Evolutionary conservation across 345 rosid genomes (phyloP), one percentile per base, ranked within the genome.

Genomic region (Rhizophora mangle): DNA sequence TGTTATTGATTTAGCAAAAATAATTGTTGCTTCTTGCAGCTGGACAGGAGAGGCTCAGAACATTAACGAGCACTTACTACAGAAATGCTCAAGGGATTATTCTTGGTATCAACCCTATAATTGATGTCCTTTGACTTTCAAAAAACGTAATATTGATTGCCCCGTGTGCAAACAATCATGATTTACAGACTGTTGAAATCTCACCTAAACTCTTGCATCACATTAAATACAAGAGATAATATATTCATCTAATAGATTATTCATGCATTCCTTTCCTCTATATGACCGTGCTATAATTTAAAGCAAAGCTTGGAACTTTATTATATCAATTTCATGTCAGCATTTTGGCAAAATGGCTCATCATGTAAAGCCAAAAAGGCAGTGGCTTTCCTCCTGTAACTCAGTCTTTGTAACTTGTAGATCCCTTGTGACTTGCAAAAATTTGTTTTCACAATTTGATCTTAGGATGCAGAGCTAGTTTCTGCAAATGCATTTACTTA

Each of bases 41-140:
- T 82, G 98, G 98, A 73, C 98, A 94, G 73, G 98, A 94, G 79
- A 86, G 91, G 75, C 88, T 89, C 86, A 85, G 98, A 78, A 86
- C 98, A 60, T 60, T 94, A 75, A 94, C 95, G 24, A 91, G 91
- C 82, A 91, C 98, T 46, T 91, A 91, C 84, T 94, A 88, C 43
- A 85, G 98, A 83, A 90, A 91, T 74, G 95, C 93, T 36, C 97
- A 91, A 68, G 98, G 98, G 68, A 94, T 94, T 77, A 74, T 94
- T 66, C 96, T 94, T 0, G 96, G 98, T 94, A 79, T 39, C 22
- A 29, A 39, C 16, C 22, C 4, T 36, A 62, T 51, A 26, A 34
- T 51, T 19, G 13, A 55, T 22, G 27, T 9, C 27, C 11, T 22
- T 8, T 69, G 39, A 36, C 47, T 70, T 29, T 24, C 43, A 63